Evolutionary conservation across 2,329 filamentous ascomycete genomes (phyloP).

Genomic region (Sporothrix pseudoabietina): DNA sequence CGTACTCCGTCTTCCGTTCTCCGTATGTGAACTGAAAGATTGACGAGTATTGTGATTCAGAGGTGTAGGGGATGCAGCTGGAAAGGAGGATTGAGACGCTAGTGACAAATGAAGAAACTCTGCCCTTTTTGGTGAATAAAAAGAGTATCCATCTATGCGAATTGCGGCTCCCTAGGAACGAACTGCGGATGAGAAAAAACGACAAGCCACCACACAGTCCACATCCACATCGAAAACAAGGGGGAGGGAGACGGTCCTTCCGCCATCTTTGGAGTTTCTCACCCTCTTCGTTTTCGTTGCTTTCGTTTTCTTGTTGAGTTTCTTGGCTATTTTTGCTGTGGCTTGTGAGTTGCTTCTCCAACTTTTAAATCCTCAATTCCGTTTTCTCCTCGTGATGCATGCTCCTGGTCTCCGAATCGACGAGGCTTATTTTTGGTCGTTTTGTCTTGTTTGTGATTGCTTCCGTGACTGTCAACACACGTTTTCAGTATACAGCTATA

Average conservation of each 20-base stretch:
- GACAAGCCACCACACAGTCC: not conserved
- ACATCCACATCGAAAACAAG: not conserved
- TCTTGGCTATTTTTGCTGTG: not conserved
- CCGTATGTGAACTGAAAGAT: not conserved
- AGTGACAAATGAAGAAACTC: not conserved
- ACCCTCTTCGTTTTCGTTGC: not conserved
- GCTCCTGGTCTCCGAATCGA: constrained; percentile 14
- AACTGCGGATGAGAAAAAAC: not conserved
- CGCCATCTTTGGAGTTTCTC: not conserved
- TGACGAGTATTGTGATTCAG: not conserved
- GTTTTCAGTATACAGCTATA: not conserved
- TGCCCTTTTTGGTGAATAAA: not conserved
- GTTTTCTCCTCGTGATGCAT: constrained; percentile 25
- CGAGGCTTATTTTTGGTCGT: not conserved
- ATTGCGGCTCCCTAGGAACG: constrained; percentile 16
- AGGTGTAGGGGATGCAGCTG: not conserved
- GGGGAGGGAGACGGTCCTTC: not conserved
- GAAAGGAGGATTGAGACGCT: not conserved
- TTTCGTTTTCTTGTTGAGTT: constrained; percentile 3
- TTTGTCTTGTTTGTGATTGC: not conserved
- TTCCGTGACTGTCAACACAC: not conserved
- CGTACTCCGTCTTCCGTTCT: not conserved
- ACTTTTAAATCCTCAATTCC: not conserved
- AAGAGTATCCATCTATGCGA: not conserved
- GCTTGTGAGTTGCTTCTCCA: constrained; percentile 10